These are phyloP conservation scores for Ceratocystis diversiconidia DNA, from an alignment of 2,329 filamentous ascomycete species.

Conservation along the genomic window DNA sequence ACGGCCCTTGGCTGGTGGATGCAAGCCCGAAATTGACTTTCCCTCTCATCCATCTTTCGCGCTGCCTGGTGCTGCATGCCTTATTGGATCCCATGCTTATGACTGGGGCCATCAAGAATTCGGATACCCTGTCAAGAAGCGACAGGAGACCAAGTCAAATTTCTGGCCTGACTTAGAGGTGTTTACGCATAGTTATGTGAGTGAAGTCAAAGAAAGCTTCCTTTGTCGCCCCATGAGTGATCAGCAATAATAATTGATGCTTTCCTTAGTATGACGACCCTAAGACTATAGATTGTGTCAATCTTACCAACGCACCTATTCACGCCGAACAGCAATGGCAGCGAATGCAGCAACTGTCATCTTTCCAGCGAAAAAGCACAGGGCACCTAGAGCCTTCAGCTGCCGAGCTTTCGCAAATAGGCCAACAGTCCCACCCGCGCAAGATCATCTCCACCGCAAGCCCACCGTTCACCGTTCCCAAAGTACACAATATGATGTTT, in stretches of 20 bases:
- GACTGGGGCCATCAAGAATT: background rate
- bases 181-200: background rate
- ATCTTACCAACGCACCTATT: background rate
- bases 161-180: background rate
- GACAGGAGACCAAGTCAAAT: background rate
- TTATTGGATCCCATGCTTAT: background rate
- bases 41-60: background rate
- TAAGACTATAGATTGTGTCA: background rate
- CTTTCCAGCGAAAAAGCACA: background rate
- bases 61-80: background rate
- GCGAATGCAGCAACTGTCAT: background rate
- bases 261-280: background rate
- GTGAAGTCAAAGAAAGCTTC: background rate
- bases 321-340: background rate
- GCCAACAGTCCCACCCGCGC: background rate
- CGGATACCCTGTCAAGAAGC: background rate
- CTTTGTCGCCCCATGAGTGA: background rate
- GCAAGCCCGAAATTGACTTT: background rate
- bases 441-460: background rate
- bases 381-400: too few relatives aligned
- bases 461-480: background rate
- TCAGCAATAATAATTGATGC: too few relatives aligned
- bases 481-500: background rate
- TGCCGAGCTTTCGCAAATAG: background rate
- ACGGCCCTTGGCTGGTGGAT: background rate